Evolutionary conservation across 2,329 filamentous ascomycete species (phyloP), one percentile per base, ranked within the genome.

Genomic region (Penicillium fuscoglaucum): DNA sequence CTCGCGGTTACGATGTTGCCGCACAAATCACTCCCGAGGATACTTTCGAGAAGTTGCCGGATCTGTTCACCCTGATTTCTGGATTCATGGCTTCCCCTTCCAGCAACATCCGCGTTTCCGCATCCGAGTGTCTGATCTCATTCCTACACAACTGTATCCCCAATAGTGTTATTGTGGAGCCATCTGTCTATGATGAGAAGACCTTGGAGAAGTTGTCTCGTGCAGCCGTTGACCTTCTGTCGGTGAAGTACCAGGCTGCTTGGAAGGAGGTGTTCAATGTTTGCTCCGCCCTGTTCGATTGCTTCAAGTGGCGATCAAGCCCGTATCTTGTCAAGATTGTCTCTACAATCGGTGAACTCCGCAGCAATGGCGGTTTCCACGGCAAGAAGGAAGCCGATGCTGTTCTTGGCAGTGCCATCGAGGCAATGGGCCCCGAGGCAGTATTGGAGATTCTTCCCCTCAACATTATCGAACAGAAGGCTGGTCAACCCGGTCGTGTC

Each of bases 211-310:
- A 92, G 72, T 76, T 99, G 24, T 87, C 77, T 13, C 89, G 85
- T 70, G 83, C 83, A 3, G 87, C 90, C 0, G 87, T 88, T 61
- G 85, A 88, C 39, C 81, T 98, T 8, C 82, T 99, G 46, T 93
- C 87, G 52, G 87, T 98, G 40, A 95, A 95, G 70, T 99, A 93
- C 71, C 95, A 98, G 77, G 87, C 89, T 28, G 95, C 95, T 4
- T 97, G 93, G 91, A 87, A 90, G 77, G 93, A 99, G 73, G 92
- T 96, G 0, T 98, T 98, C 78, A 91, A 87, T 66, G 90, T 97
- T 8, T 82, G 96, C 37, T 87, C 87, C 8, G 90, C 91, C 54
- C 90, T 96, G 79, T 96, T 96, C 65, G 91, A 96, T 68, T 84
- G 88, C 2, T 80, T 97, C 59, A 86, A 89, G 66, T 98, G 93